These are phyloP conservation scores for Talaromyces atroroseus DNA, from an alignment of 2,329 filamentous ascomycete species.

Conservation along the genomic window DNA sequence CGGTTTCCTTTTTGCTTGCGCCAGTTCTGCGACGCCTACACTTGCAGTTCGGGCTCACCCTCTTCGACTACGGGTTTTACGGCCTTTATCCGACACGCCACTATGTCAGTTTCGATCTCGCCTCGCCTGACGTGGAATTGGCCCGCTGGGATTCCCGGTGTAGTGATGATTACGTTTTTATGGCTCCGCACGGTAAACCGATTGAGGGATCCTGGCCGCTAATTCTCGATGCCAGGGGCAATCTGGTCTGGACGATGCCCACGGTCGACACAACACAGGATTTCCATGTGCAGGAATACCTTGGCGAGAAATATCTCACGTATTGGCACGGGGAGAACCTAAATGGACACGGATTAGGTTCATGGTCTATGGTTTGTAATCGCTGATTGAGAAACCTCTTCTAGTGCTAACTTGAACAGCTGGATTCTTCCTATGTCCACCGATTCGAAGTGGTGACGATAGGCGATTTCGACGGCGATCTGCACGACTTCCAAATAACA, in stretches of 20 bases:
- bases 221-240: background rate
- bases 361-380: slow-evolving; percentile 20
- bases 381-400: background rate
- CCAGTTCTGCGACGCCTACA: background rate
- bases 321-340: background rate
- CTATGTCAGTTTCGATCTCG: background rate
- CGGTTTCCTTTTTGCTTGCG: background rate
- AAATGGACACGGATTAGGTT: background rate
- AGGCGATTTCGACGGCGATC: slow-evolving; percentile 23
- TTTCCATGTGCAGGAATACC: background rate
- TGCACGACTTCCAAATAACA: slow-evolving; percentile 44
- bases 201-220: background rate
- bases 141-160: background rate
- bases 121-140: background rate
- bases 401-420: background rate
- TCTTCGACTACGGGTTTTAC: background rate
- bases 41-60: background rate
- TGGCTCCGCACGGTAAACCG: background rate
- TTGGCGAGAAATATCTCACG: background rate
- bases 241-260: background rate
- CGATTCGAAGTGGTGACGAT: background rate
- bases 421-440: background rate
- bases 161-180: background rate
- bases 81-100: background rate
- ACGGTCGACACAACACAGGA: background rate